These are phyloP conservation scores for Grifola frondosa DNA, from an alignment of 1,284 basidiomycete genomes.

Conservation along the genomic window DNA sequence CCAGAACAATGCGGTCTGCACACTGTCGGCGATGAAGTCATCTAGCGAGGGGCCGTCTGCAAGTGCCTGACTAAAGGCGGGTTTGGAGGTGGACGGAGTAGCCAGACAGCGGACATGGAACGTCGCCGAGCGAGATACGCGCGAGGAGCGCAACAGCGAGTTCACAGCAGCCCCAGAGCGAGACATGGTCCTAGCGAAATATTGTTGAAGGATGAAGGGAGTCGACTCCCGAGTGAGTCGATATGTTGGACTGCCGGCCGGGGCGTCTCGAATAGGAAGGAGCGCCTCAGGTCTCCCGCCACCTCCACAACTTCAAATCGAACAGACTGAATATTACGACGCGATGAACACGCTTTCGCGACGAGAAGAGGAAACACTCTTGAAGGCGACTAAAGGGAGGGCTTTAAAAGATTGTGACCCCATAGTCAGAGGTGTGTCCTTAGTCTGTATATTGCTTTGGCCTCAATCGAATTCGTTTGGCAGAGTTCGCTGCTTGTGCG, in stretches of 20 bases:
- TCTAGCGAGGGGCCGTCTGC: constrained; percentile 77
- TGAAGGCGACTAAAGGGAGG: constrained; percentile 78
- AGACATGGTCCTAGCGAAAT: constrained; percentile 9
- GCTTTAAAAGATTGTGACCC: constrained; percentile 80
- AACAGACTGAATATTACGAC: no score
- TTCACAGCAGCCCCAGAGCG: constrained; percentile 8
- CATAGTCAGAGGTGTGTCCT: constrained; percentile 65
- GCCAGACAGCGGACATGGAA: constrained; percentile 48
- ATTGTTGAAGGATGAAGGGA: background rate
- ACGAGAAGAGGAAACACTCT: constrained; percentile 82
- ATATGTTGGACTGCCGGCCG: constrained; percentile 9
- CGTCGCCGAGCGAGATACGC: constrained; percentile 19
- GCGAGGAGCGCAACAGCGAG: constrained; percentile 22
- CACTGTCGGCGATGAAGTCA: constrained; percentile 78
- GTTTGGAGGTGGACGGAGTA: constrained; percentile 50
- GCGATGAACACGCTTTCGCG: constrained; percentile 84
- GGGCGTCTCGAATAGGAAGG: constrained; percentile 4
- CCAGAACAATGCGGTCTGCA: constrained; percentile 74
- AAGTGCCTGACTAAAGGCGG: constrained; percentile 58
- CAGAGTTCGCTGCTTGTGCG: constrained; percentile 85
- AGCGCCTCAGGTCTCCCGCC: constrained; percentile 8
- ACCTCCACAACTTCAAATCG: constrained; percentile 4
- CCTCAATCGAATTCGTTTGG: constrained; percentile 1
- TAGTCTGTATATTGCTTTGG: no score
- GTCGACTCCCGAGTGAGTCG: background rate